Evolutionary conservation across 2,329 filamentous ascomycete genomes (phyloP), one percentile per base, ranked within the genome.

Genomic region (Colletotrichum lini): DNA sequence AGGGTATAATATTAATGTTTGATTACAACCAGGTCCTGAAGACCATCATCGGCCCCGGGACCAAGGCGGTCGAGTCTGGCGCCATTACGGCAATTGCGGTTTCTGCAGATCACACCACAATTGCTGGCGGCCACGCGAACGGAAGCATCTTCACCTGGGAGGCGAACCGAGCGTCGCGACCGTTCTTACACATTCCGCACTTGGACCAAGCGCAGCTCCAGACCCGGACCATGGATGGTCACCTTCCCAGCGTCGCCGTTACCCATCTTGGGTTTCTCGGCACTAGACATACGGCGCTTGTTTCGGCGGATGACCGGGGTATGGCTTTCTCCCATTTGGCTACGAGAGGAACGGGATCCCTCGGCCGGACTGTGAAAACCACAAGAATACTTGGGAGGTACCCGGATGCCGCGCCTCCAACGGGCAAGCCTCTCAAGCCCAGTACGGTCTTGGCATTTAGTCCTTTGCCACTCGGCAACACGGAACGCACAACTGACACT

Each of bases 251-350:
- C 72, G 90, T 91, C 42, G 89, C 94, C 3, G 90, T 99, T 54
- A 90, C 96, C 8, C 95, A 99, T 80, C 83, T 99, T n/a, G 96
- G 96, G 0, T 99, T 99, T 79, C 86, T 99, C 7, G 96, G 96
- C 9, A 98, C 94, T 3, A 89, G 97, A 70, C 95, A 96, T 77
- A 99, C 96, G 16, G 96, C 97, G 4, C 86, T 99, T 6, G 95
- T 98, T 13, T 99, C 96, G 4, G 96, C 96, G 2, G 95, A 99
- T 81, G 94, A 97, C 77, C 90, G 90, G 59, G 96, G 97, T 23
- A 99, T 99, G 97, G 96, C 96, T 0, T 99, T 99, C 80, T 98
- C 96, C 3, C 97, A 99, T 81, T 88, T 99, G 12, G 97, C 96
- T 12, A 97, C 94, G 12, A 89, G 97, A 76, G 97, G 96, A 2